Evolutionary conservation across 2,329 filamentous ascomycete species (phyloP).

Genomic region (Colletotrichum eleusines): DNA sequence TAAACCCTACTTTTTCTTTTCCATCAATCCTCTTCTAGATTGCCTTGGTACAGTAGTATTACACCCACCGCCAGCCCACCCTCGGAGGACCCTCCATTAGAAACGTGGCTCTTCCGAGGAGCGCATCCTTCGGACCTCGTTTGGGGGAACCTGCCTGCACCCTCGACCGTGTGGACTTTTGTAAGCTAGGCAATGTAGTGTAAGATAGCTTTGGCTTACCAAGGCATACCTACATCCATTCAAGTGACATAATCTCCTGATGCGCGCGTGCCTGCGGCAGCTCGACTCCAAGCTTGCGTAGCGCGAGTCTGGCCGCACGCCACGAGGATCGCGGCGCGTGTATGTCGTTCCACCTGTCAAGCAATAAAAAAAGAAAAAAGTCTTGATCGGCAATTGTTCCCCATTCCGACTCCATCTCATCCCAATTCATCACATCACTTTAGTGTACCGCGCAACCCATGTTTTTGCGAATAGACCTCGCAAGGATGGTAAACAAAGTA

Average conservation of each 20-base stretch:
- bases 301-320: slow-evolving; percentile 14
- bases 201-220: background rate
- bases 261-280: slow-evolving; percentile 32
- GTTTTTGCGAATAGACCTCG: slow-evolving; percentile 4
- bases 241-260: slow-evolving; percentile 11
- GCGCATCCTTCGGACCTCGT: slow-evolving; percentile 14
- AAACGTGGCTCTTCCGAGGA: background rate
- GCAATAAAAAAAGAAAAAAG: background rate
- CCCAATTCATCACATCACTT: background rate
- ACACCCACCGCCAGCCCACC: background rate
- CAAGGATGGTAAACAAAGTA: background rate
- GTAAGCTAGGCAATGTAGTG: background rate
- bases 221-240: background rate
- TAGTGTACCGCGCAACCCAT: background rate
- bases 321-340: slow-evolving; percentile 17
- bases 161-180: background rate
- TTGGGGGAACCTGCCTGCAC: background rate
- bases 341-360: background rate
- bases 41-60: background rate
- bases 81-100: background rate
- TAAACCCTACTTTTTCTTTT: too few species aligned
- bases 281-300: slow-evolving; percentile 25
- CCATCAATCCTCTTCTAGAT: background rate
- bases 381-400: slow-evolving; percentile 26
- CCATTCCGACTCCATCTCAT: slow-evolving; percentile 2